Percentiles rank a stretch among this genome's conserved stretches.
Evolutionary conservation across 1,284 basidiomycete species (phyloP).

Genomic region (Leccinum angustisporum): DNA sequence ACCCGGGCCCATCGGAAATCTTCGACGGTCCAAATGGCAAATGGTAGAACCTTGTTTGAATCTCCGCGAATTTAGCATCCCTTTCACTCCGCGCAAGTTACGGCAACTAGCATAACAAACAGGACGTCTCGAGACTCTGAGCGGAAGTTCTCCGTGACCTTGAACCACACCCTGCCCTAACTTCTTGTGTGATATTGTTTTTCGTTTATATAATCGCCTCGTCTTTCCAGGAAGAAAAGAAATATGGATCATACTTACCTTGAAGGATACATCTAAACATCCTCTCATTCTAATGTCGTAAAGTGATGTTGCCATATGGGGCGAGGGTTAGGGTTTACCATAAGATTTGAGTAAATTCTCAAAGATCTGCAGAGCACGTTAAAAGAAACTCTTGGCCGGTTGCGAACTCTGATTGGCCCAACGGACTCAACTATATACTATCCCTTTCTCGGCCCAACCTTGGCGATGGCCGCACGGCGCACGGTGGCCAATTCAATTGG

Average conservation of each 20-base stretch:
- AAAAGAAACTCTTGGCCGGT: not conserved
- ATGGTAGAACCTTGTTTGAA: not conserved
- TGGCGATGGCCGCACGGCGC: not conserved
- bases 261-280: not conserved
- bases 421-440: not conserved
- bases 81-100: constrained; percentile 14
- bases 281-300: not conserved
- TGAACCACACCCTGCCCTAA: not conserved
- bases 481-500: not conserved
- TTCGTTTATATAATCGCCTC: no score
- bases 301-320: not conserved
- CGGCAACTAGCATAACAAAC: constrained; percentile 9
- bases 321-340: not conserved
- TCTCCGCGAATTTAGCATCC: not conserved
- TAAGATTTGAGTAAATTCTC: not conserved
- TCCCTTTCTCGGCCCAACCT: not conserved
- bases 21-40: constrained; percentile 25
- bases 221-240: not conserved
- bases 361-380: not conserved
- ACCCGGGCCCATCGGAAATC: constrained; percentile 46
- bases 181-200: not conserved
- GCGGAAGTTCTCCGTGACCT: not conserved
- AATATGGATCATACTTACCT: not conserved
- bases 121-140: not conserved
- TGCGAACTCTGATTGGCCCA: not conserved